phyloP scores from a whole-genome alignment of 176 grass and related monocot species.

The Urochloa ruziziensis region DNA sequence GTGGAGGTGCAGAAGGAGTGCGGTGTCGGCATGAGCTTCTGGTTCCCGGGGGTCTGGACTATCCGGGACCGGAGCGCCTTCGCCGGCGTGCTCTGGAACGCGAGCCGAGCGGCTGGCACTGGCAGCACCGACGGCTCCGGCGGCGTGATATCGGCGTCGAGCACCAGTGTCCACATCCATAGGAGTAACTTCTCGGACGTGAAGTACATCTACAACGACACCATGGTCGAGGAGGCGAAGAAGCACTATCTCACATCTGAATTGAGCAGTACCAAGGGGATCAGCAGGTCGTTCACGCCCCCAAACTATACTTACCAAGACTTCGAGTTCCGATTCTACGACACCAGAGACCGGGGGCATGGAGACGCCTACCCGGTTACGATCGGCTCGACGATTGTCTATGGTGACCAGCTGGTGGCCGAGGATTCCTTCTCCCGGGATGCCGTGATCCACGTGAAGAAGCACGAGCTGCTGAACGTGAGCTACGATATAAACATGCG shows the following conservation, averaged over 20 bases:
- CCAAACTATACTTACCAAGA: conserved; percentile 36
- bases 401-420: background rate
- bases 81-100: conserved; percentile 40
- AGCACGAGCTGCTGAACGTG: conserved; percentile 10
- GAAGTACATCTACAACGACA: conserved; percentile 29
- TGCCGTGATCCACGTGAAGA: background rate
- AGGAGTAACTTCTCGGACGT: conserved; percentile 29
- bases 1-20: conserved; percentile 15
- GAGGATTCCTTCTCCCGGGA: conserved; percentile 3
- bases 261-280: background rate
- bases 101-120: background rate
- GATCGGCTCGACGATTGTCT: conserved; percentile 17
- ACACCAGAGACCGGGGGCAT: fast-evolving
- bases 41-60: conserved; percentile 60
- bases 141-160: conserved; percentile 11
- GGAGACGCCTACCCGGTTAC: conserved; percentile 32
- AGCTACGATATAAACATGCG: conserved; percentile 32
- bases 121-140: background rate
- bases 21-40: conserved; percentile 62
- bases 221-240: conserved; percentile 26
- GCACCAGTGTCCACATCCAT: background rate
- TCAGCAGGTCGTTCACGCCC: conserved; percentile 18
- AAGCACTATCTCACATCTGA: background rate
- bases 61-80: conserved; percentile 31
- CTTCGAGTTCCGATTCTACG: conserved; percentile 28